Conservation (phyloP, 345 rosid species). For the Citrus sp. region DNA sequence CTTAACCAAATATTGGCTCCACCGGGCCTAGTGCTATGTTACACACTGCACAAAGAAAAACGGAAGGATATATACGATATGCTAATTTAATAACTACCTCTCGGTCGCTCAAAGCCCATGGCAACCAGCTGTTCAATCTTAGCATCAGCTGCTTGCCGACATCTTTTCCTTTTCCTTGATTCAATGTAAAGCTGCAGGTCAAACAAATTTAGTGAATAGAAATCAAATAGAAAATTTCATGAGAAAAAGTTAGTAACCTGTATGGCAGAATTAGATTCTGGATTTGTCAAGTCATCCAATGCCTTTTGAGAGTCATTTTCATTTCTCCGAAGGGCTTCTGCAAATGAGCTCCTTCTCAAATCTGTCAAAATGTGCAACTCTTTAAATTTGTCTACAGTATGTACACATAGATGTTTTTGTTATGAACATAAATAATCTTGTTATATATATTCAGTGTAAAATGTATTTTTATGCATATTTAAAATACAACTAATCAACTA, state of each 20-base stretch:
- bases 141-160: constrained; percentile 24
- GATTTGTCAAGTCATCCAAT: constrained; percentile 82
- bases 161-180: constrained; percentile 69
- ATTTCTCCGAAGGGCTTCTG: constrained; percentile 85
- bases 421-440: background rate
- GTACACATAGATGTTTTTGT: background rate
- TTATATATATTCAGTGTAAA: background rate
- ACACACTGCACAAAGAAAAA: background rate
- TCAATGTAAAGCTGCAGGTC: constrained; percentile 54
- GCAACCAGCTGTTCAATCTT: constrained; percentile 58
- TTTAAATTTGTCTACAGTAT: background rate
- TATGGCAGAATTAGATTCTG: constrained; percentile 55
- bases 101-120: constrained; percentile 88
- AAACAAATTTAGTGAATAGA: constrained; percentile 9
- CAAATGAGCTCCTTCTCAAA: constrained; percentile 79
- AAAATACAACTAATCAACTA: background rate
- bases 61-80: background rate
- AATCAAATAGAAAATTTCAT: background rate
- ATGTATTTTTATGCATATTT: background rate
- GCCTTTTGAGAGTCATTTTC: constrained; percentile 82
- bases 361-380: constrained; percentile 40
- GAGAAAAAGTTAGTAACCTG: constrained; percentile 42
- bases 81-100: constrained; percentile 37
- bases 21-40: background rate
- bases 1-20: background rate